A percentile compares a stretch with the other conserved stretches of the same genome.
These are phyloP conservation scores for Puccinia coronata DNA, from an alignment of 1,284 basidiomycete species.

Conservation along the genomic window DNA sequence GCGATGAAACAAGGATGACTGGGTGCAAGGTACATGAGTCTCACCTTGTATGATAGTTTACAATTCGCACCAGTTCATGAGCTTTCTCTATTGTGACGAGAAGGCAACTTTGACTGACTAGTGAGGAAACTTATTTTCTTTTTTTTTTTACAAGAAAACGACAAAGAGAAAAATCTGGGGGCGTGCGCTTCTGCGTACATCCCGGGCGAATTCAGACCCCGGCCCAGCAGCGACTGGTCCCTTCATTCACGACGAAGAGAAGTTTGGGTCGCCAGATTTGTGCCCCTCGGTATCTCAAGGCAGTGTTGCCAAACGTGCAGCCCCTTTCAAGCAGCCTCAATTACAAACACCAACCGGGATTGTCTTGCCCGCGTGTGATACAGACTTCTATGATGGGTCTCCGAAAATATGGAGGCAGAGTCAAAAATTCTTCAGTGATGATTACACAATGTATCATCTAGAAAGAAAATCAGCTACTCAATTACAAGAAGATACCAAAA, in stretches of 20 bases:
- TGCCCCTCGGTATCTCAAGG: neutral
- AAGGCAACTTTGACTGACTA: no score
- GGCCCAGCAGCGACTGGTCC: neutral
- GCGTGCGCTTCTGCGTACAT: neutral
- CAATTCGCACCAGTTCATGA: no score
- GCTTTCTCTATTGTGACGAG: no score
- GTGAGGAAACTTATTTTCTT: no score
- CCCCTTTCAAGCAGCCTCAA: neutral
- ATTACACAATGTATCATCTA: neutral
- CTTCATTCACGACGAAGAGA: neutral
- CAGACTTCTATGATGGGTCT: constrained; percentile 17
- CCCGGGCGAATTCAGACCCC: constrained; percentile 12
- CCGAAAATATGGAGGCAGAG: constrained; percentile 13
- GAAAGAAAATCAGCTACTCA: neutral
- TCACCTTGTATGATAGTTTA: no score
- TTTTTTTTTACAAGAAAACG: neutral
- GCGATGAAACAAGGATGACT: constrained; percentile 1
- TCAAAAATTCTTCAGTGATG: constrained; percentile 9
- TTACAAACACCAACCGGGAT: neutral
- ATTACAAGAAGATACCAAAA: constrained; percentile 9
- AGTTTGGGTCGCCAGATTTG: neutral
- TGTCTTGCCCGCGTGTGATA: neutral
- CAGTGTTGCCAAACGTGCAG: neutral
- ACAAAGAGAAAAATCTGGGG: neutral
- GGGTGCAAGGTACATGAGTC: neutral